phyloP scores from a whole-genome alignment of 192 early-diverging fungal genomes.

The Coemansia guatemalensis region DNA sequence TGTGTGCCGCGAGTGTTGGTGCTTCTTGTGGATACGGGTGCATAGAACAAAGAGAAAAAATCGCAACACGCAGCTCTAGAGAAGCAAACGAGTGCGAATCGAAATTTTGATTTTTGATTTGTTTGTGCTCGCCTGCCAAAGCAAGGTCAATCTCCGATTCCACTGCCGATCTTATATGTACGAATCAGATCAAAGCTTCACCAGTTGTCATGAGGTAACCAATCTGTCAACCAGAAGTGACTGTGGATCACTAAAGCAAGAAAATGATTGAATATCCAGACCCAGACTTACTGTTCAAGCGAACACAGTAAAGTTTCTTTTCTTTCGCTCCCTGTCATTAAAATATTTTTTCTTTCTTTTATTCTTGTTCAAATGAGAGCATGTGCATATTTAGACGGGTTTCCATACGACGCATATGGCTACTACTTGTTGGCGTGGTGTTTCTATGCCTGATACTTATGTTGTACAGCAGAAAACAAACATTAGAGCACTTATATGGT shows the following conservation, averaged over 20 bases:
- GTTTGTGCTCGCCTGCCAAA: too few species aligned
- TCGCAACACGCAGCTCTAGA: neutral
- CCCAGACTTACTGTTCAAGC: too few species aligned
- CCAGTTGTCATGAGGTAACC: too few species aligned
- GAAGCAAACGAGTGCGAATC: neutral
- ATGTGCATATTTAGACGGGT: neutral
- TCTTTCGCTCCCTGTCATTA: neutral
- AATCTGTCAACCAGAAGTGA: too few species aligned
- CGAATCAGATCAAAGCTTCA: too few species aligned
- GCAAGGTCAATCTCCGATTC: too few species aligned
- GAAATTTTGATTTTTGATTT: too few species aligned
- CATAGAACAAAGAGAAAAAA: neutral
- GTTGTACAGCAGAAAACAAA: neutral
- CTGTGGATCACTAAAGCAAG: too few species aligned
- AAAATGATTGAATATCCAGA: too few species aligned
- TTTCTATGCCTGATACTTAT: neutral
- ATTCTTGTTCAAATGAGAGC: neutral
- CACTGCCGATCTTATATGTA: too few species aligned
- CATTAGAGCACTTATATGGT: neutral
- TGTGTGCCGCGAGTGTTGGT: neutral
- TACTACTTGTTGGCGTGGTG: neutral
- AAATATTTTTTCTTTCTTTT: neutral
- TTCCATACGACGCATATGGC: neutral
- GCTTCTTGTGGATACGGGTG: neutral
- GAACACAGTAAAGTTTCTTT: too few species aligned